phyloP scores from a whole-genome alignment of 2,329 filamentous ascomycete genomes.

The Trichophaea hybrida region DNA sequence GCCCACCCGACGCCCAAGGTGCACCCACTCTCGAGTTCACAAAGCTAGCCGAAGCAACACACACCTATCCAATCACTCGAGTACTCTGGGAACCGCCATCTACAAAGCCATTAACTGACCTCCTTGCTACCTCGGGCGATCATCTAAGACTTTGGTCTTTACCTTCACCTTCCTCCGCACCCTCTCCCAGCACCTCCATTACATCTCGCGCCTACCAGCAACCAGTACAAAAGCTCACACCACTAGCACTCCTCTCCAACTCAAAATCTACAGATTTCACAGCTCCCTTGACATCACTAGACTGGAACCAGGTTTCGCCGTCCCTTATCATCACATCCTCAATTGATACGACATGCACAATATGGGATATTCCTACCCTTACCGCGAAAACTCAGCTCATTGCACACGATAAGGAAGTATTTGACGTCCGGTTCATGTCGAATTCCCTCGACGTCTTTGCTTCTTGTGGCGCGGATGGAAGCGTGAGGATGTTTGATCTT shows the following conservation, averaged over 20 bases:
- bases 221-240: conserved; percentile 66
- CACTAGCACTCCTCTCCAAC: conserved; percentile 83
- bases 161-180: conserved; percentile 39
- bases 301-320: conserved; percentile 95
- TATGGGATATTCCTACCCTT: conserved; percentile 96
- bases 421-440: conserved; percentile 94
- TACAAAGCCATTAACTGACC: conserved; percentile 85
- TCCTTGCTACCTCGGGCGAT: conserved; percentile 88
- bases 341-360: conserved; percentile 97
- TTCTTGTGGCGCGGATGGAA: conserved; percentile 91
- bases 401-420: conserved; percentile 97
- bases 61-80: conserved; percentile 91
- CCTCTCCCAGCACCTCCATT: conserved; percentile 49
- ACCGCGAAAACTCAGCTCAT: conserved; percentile 97
- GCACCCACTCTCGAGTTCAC: conserved; percentile 63
- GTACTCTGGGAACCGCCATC: conserved; percentile 93
- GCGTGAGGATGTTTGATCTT: conserved; percentile 96
- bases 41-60: conserved; percentile 88
- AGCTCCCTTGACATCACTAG: conserved; percentile 83
- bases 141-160: conserved; percentile 89
- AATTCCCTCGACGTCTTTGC: conserved; percentile 98
- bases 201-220: conserved; percentile 46
- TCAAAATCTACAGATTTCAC: conserved; percentile 98
- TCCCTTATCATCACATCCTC: conserved; percentile 97
- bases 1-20: conserved; percentile 32